These are phyloP conservation scores for Candida pseudocylindracea DNA, from an alignment of 1,139 yeast genomes.

Conservation along the genomic window DNA sequence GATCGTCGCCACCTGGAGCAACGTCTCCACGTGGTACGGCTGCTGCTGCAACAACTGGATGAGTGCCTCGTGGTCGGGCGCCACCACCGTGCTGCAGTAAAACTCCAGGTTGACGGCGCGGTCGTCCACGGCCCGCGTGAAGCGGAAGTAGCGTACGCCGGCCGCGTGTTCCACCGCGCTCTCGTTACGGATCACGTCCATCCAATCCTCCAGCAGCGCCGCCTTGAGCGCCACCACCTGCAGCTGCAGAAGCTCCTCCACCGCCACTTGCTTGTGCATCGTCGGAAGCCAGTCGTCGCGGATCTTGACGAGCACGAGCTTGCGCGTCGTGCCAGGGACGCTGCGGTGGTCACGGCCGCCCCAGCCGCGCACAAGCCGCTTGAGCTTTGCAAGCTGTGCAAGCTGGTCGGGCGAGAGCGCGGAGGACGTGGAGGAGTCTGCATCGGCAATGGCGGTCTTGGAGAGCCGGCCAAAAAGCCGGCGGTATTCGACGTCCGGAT, in stretches of 20 bases:
- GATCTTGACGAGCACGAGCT: slow-evolving; percentile 44
- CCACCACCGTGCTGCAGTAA: slow-evolving; percentile 40
- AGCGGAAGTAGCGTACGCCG: slow-evolving; percentile 34
- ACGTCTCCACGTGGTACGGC: slow-evolving; percentile 61
- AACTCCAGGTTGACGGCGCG: slow-evolving; percentile 34
- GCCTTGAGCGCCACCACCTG: slow-evolving; percentile 17
- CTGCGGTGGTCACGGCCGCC: slow-evolving; percentile 56
- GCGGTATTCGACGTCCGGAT: slow-evolving; percentile 63
- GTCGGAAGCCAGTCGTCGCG: slow-evolving; percentile 74
- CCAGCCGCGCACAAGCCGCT: slow-evolving; percentile 56
- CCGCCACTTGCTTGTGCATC: slow-evolving; percentile 31
- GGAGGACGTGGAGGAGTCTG: slow-evolving; percentile 35
- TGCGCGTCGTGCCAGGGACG: slow-evolving; percentile 53
- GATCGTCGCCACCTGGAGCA: slow-evolving; percentile 63
- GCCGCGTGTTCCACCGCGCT: slow-evolving; percentile 18
- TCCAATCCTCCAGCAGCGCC: slow-evolving; percentile 5
- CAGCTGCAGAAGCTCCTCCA: slow-evolving; percentile 27
- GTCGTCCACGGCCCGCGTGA: slow-evolving; percentile 17
- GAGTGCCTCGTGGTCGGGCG: slow-evolving; percentile 52
- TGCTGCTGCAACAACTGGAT: slow-evolving; percentile 28
- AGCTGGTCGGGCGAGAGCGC: slow-evolving; percentile 46
- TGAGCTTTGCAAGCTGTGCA: slow-evolving; percentile 36
- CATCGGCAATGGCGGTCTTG: slow-evolving; percentile 46
- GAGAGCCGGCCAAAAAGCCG: slow-evolving; percentile 57
- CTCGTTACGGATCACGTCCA: slow-evolving; percentile 9